Evolutionary conservation across 1,284 basidiomycete genomes (phyloP), one percentile per base, ranked within the genome.

Genomic region (Rhodofomes roseus): DNA sequence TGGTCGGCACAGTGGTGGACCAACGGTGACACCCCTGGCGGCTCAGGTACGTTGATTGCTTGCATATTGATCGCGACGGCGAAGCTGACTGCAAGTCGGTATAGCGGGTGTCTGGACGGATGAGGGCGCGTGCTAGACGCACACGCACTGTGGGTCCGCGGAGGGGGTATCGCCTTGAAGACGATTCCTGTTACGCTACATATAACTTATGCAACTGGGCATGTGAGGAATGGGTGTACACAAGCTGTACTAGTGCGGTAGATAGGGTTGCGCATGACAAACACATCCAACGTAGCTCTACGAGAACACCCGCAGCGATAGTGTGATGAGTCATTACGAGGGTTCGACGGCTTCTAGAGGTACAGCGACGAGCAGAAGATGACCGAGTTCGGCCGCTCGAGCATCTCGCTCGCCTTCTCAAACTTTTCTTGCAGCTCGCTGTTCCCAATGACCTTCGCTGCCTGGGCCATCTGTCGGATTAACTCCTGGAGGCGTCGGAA

Each of bases 401-500:
- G 85, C 87, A 95, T 87, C 72, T 95, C 92, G 2, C 92, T 86
- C 18, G 90, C 81, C 70, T 92, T 92, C 64, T 90, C 87, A 70
- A 97, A 97, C 74, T 95, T 96, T 67, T 94, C 87, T 74, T 95
- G 87, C 39, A 99, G 80, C 68, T 98, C 96, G 8, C 81, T 83
- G 72, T 98, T 98, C 8, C 96, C 96, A 63, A 98, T 98, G 14
- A 97, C 96, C 70, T 95, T 95, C 1, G 96, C 93, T 0, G 96
- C 96, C 69, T 89, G 84, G 5, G 87, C 86, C 95, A 99, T 97
- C 76, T 99, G 97, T 41, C 96, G 84, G 29, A 99, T 81, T 37
- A 99, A 84, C 76, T 99, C 97, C 63, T 96, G 93, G 31, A 99
- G 76, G 12, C 97, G 86, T 54, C 97, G 81, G 80, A 99, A 98